Percentiles rank a stretch among this genome's conserved stretches.
These are phyloP conservation scores for Pisolithus albus DNA, from an alignment of 768 basidiomycete genomes.

Conservation along the genomic window DNA sequence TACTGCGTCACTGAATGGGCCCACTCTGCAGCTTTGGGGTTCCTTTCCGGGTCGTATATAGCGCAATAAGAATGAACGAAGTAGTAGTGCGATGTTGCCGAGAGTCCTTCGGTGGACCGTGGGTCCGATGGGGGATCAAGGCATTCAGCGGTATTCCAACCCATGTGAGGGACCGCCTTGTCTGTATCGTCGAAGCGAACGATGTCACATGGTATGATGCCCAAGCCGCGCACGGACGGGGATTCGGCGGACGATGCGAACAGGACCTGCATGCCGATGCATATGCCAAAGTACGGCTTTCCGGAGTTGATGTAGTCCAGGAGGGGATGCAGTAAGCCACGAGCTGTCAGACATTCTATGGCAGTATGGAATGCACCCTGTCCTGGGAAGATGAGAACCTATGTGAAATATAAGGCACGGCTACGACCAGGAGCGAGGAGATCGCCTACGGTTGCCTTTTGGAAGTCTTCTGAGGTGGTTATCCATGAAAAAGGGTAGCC, in stretches of 20 bases:
- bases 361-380: constrained; percentile 92
- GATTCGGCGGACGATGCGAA: constrained; percentile 84
- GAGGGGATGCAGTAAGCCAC: constrained; percentile 76
- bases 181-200: constrained; percentile 59
- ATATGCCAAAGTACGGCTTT: constrained; percentile 94
- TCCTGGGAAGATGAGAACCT: constrained; percentile 96
- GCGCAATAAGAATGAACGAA: constrained; percentile 96
- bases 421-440: constrained; percentile 1
- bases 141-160: constrained; percentile 81
- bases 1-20: constrained; percentile 86
- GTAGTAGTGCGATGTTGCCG: constrained; percentile 71
- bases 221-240: constrained; percentile 60
- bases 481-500: constrained; percentile 92
- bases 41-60: constrained; percentile 53
- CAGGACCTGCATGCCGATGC: constrained; percentile 97
- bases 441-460: constrained; percentile 76
- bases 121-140: constrained; percentile 35
- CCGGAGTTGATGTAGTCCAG: constrained; percentile 79
- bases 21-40: constrained; percentile 63
- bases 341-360: constrained; percentile 62
- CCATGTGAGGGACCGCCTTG: constrained; percentile 96
- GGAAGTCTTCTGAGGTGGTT: constrained; percentile 70
- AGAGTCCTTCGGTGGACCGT: constrained; percentile 40
- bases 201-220: constrained; percentile 77
- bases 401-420: constrained; percentile 5